phyloP scores from a whole-genome alignment of 1,139 yeast genomes.

The Candida sp. region DNA sequence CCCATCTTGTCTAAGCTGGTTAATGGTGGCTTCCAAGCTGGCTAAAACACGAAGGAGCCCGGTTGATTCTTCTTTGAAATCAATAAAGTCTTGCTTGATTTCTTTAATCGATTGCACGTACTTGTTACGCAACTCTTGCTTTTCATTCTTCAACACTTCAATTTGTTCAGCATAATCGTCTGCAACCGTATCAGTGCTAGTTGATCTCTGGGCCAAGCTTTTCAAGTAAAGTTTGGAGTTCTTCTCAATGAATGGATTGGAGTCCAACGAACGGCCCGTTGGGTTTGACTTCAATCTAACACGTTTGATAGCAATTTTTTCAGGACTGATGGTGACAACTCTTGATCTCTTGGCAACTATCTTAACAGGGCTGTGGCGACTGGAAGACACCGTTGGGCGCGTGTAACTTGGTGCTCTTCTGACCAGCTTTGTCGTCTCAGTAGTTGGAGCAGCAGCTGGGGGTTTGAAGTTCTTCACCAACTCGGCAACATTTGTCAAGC shows the following conservation, averaged over 20 bases:
- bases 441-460: neutral
- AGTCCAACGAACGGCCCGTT: neutral
- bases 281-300: neutral
- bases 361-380: constrained; percentile 9
- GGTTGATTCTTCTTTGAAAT: constrained; percentile 9
- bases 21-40: constrained; percentile 4
- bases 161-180: neutral
- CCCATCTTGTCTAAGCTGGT: constrained; percentile 1
- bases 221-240: constrained; percentile 1
- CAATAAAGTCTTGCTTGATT: constrained; percentile 11
- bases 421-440: neutral
- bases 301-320: neutral
- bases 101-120: constrained; percentile 8
- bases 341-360: constrained; percentile 9
- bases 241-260: constrained; percentile 5
- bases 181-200: constrained; percentile 1
- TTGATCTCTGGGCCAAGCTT: neutral
- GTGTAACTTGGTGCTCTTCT: constrained; percentile 31
- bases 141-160: constrained; percentile 3
- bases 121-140: constrained; percentile 4
- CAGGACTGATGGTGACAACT: neutral
- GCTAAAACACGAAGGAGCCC: constrained; percentile 2
- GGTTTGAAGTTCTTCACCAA: constrained; percentile 23
- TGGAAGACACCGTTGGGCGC: constrained; percentile 29
- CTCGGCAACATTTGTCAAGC: constrained; percentile 29